Evolutionary conservation across 83 land plant genomes (phyloP).

Genomic region (Picea abies): DNA sequence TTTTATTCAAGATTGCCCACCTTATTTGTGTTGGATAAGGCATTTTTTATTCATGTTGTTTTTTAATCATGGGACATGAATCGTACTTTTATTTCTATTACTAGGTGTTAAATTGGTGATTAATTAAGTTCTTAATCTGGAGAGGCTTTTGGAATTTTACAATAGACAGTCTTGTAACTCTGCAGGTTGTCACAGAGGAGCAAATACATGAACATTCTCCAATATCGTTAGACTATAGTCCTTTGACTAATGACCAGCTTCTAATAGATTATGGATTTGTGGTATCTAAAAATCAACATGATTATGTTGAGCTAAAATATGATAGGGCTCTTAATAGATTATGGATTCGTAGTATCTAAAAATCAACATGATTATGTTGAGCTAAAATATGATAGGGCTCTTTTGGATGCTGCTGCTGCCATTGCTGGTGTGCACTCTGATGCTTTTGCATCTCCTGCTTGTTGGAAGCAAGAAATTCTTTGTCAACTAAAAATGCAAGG

Average conservation of each 20-base stretch:
- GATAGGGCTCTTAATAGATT: too few species aligned
- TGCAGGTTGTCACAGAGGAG: constrained; percentile 80
- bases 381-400: too few species aligned
- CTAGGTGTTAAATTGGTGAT: background rate
- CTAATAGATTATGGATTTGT: too few species aligned
- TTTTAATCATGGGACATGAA: background rate
- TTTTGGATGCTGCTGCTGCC: too few species aligned
- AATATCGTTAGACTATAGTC: too few species aligned
- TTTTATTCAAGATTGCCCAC: background rate
- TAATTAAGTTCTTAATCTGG: background rate
- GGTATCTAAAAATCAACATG: too few species aligned
- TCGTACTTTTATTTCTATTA: background rate
- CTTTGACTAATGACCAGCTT: too few species aligned
- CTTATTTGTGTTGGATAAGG: background rate
- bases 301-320: too few species aligned
- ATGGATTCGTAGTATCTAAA: too few species aligned
- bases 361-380: too few species aligned
- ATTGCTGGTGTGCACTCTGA: too few species aligned
- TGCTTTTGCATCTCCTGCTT: constrained; percentile 40
- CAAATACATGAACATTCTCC: constrained; percentile 25
- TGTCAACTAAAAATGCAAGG: too few species aligned
- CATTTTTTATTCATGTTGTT: background rate
- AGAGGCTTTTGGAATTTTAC: background rate
- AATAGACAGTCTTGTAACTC: background rate
- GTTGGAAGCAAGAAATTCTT: constrained; percentile 70